A percentile compares a stretch with the other conserved stretches of the same genome.
Conservation (phyloP, 345 rosid species). For the Acer saccharum region DNA sequence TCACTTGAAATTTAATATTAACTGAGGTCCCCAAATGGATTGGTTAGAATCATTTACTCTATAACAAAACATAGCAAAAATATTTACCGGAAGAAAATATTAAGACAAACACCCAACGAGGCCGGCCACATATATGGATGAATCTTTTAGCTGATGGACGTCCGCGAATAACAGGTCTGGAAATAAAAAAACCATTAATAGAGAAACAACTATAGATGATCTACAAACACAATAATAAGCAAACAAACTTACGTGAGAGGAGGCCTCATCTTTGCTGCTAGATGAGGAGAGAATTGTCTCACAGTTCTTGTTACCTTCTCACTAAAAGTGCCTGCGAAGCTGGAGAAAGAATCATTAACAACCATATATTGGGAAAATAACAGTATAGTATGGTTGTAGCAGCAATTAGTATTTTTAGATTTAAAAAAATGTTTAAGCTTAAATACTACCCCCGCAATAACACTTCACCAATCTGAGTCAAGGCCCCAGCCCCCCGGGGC, state of each 20-base stretch:
- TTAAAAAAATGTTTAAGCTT: not conserved
- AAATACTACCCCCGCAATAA: not conserved
- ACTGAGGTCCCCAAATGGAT: not conserved
- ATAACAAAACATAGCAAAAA: not conserved
- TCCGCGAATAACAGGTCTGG: constrained; percentile 93
- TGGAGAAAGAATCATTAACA: constrained; percentile 39
- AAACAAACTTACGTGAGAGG: constrained; percentile 63
- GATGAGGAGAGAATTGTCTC: constrained; percentile 89
- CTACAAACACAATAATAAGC: not conserved
- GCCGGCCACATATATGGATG: constrained; percentile 79
- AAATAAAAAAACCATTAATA: constrained; percentile 22
- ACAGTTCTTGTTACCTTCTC: constrained; percentile 88
- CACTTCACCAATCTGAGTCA: not conserved
- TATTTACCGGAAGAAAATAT: constrained; percentile 63
- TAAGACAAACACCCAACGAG: constrained; percentile 92
- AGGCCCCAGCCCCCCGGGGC: not conserved
- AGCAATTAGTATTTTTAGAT: not conserved
- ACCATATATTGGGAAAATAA: not conserved
- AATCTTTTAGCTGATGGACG: constrained; percentile 87
- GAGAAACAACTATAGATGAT: constrained; percentile 14
- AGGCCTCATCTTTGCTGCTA: constrained; percentile 98
- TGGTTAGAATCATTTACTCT: not conserved
- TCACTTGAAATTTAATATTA: constrained; percentile 18
- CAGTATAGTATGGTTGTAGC: not conserved
- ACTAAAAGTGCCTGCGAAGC: constrained; percentile 94